Base-by-base conservation (phyloP, 176 grass and related monocot genomes). In the Hyparrhenia diplandra region DNA sequence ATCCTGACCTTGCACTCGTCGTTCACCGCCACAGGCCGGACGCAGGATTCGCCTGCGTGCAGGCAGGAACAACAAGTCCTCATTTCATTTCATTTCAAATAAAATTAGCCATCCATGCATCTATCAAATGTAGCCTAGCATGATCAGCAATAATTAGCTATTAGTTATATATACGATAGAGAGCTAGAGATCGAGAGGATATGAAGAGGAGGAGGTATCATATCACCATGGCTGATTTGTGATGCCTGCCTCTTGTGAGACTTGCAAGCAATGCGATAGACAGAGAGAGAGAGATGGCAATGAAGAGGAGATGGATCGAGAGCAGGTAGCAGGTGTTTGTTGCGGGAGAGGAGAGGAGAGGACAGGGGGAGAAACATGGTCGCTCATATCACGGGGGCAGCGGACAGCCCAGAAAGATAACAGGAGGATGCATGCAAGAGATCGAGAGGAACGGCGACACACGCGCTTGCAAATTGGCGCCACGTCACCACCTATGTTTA, bases 1-100 rank as follows among this genome's bases (percentile, higher is more conserved):
- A 94, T 91, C 87, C 89, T 94, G 58, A 91, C 69, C 86, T 94
- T 91, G 83, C 92, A 94, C 80, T 86, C 92, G 75, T 94, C 89
- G 39, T 82, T 40, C 80, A 94, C 89, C 37, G 85, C 89, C 6
- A n/a, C 6, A 94, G 78, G 20, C 92, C 92, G 24, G 92, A 91
- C 24, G 89, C 80, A 5, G 92, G 86, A 71, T 94, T 94, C 27
- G 89, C 92, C 92, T 94, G 27, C 75, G 23, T 17, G 0, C 17
- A 57, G 20, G 8, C 17, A 29, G 21, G 20, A 54, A 52, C 5
- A 47, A 49, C 5, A 0, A 49, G 1, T 6, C n/a, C n/a, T 6
- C 17, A 18, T 51, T 18, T 49, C 17, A 18, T 51, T 18, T 49
- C 46, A 43, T 43, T 39, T 41, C 40, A 41, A 39, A 45, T 42